A percentile compares a stretch with the other conserved stretches of the same genome.
These are phyloP conservation scores for Aspergillus leporis DNA, from an alignment of 495 filamentous ascomycete species.

Conservation along the genomic window DNA sequence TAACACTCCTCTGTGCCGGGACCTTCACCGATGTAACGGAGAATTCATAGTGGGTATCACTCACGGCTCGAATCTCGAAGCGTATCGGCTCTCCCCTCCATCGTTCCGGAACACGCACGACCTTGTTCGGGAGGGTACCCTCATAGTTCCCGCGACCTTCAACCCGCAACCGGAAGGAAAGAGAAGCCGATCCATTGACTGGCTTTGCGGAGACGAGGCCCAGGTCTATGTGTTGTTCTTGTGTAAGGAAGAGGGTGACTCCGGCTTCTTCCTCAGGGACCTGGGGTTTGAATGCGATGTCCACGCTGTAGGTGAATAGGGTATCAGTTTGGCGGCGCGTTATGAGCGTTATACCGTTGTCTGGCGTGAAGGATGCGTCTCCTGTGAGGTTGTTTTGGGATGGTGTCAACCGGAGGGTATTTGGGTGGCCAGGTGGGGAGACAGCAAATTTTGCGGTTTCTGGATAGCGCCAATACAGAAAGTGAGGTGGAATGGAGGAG, in stretches of 20 bases:
- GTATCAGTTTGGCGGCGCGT: constrained; percentile 17
- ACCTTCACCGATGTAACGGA: constrained; percentile 4
- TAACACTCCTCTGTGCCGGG: neutral
- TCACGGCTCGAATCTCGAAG: constrained; percentile 12
- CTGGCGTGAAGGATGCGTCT: neutral
- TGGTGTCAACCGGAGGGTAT: constrained; percentile 15
- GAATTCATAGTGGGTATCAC: constrained; percentile 16
- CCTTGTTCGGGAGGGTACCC: neutral
- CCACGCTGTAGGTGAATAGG: constrained; percentile 19
- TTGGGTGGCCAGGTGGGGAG: constrained; percentile 12
- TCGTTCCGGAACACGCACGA: neutral
- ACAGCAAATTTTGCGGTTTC: constrained; percentile 3
- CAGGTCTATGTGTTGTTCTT: constrained; percentile 18
- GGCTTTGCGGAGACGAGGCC: constrained; percentile 13
- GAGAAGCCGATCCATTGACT: neutral
- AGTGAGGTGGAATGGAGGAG: constrained; percentile 10
- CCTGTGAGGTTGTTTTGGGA: constrained; percentile 8
- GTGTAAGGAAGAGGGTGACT: constrained; percentile 17
- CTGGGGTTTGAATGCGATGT: constrained; percentile 10
- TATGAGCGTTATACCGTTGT: constrained; percentile 10
- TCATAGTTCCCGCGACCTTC: constrained; percentile 15
- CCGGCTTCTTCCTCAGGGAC: constrained; percentile 15
- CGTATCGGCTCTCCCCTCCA: constrained; percentile 10
- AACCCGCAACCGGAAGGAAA: neutral
- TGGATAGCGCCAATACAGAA: constrained; percentile 19